These are phyloP conservation scores for Chlorella variabilis DNA, from an alignment of 163 green algal species.

Conservation along the genomic window DNA sequence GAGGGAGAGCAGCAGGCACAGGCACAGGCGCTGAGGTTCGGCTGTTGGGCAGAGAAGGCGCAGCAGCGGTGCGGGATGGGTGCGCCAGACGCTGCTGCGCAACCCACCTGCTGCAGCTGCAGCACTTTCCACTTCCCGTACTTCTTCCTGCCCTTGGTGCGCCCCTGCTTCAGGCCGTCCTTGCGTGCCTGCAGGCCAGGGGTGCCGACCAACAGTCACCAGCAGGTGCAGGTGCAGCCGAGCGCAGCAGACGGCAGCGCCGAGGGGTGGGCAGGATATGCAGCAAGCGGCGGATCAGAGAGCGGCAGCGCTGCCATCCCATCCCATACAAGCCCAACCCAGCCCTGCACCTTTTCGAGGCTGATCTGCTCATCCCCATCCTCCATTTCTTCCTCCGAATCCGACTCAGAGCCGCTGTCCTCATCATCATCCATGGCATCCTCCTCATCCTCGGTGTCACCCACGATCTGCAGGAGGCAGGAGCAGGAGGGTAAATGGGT, in stretches of 20 bases:
- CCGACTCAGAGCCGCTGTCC: too few relatives aligned
- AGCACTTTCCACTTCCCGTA: slow-evolving; percentile 6
- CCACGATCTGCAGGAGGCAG: background rate
- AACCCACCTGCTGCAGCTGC: background rate
- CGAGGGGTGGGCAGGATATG: too few relatives aligned
- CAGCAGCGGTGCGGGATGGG: too few relatives aligned
- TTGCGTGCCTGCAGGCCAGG: slow-evolving; percentile 2
- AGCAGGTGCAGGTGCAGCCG: too few relatives aligned
- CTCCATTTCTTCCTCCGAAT: background rate
- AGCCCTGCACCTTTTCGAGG: background rate
- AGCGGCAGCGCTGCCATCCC: too few relatives aligned
- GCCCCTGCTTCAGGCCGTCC: slow-evolving; percentile 3
- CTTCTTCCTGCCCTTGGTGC: background rate
- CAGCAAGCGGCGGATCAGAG: too few relatives aligned
- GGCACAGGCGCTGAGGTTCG: too few relatives aligned
- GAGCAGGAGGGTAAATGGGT: too few relatives aligned
- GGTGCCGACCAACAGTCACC: too few relatives aligned
- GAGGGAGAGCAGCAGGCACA: background rate
- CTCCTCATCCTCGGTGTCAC: background rate
- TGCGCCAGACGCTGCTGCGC: too few relatives aligned
- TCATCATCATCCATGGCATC: background rate
- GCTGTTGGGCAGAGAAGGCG: too few relatives aligned
- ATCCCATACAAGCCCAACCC: background rate
- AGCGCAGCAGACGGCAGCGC: too few relatives aligned
- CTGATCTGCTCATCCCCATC: background rate